Evolutionary conservation across 2,329 filamentous ascomycete species (phyloP), one percentile per base, ranked within the genome.

Genomic region (Tolypocladium ophioglossoides): DNA sequence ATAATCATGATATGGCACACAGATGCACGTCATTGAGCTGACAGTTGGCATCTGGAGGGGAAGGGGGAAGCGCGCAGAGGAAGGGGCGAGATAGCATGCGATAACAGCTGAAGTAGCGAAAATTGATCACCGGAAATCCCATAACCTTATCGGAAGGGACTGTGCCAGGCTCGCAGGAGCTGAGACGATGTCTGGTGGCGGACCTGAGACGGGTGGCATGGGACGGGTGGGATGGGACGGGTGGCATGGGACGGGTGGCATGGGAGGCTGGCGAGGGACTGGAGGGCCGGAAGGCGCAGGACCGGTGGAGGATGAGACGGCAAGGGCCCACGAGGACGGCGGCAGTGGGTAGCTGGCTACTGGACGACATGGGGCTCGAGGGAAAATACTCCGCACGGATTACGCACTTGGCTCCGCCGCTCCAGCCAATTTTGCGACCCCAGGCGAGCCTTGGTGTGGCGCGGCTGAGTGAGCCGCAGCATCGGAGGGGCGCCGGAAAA

Each of bases 1-100:
- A 53, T 49, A 53, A 57, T 55, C 55, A 54, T 59, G 22, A 56
- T 57, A 39, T 46, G 52, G 56, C 52, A 54, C 50, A 54, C 49
- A 50, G 55, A 54, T 54, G 50, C 40, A 52, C 40, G 53, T 50
- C 49, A 35, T 44, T 44, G 52, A 52, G 52, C 47, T 39, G 51
- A 52, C 34, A 57, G 27, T 39, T 40, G 32, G 38, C 49, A 46
- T 54, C 48, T 50, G 30, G 30, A 40, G 24, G 44, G 27, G 22
- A 37, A 40, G 24, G 44, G 27, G 22, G 47, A 30, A 9, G 47
- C 8, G 37, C 16, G n/a, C 20, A 37, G 46, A 46, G 14, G 11
- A 22, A 16, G 27, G 44, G 27, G 34, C 32, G 35, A 40, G 54
- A 55, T 52, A 51, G 55, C 50, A 58, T 54, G 54, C 51, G 57